Evolutionary conservation across 352 stramenopile species (phyloP), one percentile per base, ranked within the genome.

Genomic region (Phytophthora pluvialis): DNA sequence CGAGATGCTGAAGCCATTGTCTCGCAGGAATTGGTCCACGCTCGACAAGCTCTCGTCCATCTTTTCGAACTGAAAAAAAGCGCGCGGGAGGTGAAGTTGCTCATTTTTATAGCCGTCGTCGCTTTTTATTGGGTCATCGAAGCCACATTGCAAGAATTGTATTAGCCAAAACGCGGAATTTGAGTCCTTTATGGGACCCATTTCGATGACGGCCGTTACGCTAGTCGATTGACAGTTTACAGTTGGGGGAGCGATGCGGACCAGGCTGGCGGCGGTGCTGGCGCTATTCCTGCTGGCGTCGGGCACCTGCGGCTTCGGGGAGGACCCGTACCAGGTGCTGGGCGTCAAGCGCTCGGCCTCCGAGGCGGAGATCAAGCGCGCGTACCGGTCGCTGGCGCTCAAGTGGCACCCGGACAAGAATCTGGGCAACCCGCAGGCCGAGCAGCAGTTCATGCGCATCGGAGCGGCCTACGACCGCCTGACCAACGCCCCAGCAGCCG

Each of bases 401-500:
- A 96, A 98, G 60, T 95, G 87, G 79, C 91, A 98, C 55, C 91
- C 91, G 4, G 91, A 98, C 73, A 97, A 97, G 77, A 94, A 94
- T 52, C 76, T 58, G 33, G 78, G 75, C 3, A 87, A 92, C 51
- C 73, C 81, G 1, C 44, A 88, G 9, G 87, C 87, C 0, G 80
- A 91, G 67, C 62, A 86, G 42, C 67, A 91, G 63, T 95, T 95
- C 46, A 84, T 93, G 81, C 80, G 79, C 39, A 86, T 95, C 49
- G 75, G 80, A 25, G 70, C 70, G 4, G 87, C 87, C 0, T 95
- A 95, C 69, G 84, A 95, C 47, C 67, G 69, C 44, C 60, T 95
- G 10, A 81, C 60, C 9, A 73, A 67, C 4, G 42, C 52, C 0
- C 50, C 61, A 32, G 58, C 51, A 29, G 44, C 47, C 12, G 25